Evolutionary conservation across 768 basidiomycete genomes (phyloP).

Genomic region (Boletus huronensis): DNA sequence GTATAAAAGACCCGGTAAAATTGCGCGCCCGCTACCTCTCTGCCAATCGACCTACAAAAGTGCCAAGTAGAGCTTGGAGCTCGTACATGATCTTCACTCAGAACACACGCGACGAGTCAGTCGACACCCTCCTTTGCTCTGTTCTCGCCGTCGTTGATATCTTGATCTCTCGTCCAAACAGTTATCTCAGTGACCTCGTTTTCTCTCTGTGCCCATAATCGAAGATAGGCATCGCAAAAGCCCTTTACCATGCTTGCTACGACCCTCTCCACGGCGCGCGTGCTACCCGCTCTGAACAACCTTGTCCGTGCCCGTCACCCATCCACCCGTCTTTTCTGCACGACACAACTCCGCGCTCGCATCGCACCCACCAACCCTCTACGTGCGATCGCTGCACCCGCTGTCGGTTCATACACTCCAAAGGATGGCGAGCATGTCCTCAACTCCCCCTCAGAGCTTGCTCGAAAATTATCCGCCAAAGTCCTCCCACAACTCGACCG

Average conservation of each 20-base stretch:
- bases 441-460: conserved; percentile 92
- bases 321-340: conserved; percentile 49
- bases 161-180: conserved; percentile 1
- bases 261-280: conserved; percentile 2
- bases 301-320: conserved; percentile 20
- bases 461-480: conserved; percentile 88
- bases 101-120: conserved; percentile 34
- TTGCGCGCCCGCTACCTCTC: neutral
- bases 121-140: neutral
- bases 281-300: conserved; percentile 14
- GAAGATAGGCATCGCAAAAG: conserved; percentile 1
- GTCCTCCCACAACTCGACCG: conserved; percentile 90
- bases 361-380: conserved; percentile 49
- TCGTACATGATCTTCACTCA: conserved; percentile 33
- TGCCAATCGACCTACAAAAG: neutral
- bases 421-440: conserved; percentile 72
- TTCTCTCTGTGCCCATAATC: conserved; percentile 25
- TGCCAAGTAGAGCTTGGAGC: conserved; percentile 13
- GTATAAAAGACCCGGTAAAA: neutral
- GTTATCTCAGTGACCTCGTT: conserved; percentile 32
- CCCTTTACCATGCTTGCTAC: conserved; percentile 11
- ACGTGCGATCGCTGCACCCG: conserved; percentile 69
- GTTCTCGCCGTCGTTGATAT: neutral
- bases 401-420: conserved; percentile 64
- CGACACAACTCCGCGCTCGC: conserved; percentile 35